phyloP scores from a whole-genome alignment of 75 land plant genomes.

The Adiantum capillusveneris region DNA sequence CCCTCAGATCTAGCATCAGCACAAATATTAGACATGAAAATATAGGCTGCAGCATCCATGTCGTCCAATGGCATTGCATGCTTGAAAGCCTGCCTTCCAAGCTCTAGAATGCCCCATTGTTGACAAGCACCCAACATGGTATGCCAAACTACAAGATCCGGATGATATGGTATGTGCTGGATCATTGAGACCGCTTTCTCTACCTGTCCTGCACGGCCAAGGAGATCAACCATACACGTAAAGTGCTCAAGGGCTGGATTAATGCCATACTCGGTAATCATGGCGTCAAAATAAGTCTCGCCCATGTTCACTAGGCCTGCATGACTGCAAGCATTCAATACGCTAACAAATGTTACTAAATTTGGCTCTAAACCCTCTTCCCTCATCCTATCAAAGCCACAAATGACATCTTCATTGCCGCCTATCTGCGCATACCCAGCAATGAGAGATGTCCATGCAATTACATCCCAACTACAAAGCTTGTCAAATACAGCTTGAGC shows the following conservation, averaged over 20 bases:
- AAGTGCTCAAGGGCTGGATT: not conserved
- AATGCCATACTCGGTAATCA: not conserved
- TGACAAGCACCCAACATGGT: constrained; percentile 4
- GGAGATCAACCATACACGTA: not conserved
- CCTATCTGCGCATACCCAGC: not conserved
- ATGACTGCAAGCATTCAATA: constrained; percentile 1
- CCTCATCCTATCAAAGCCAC: not conserved
- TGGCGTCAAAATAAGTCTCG: not conserved
- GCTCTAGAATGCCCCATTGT: too few species aligned
- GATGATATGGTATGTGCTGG: not conserved
- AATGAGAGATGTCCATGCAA: not conserved
- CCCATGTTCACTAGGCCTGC: not conserved
- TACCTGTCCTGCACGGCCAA: not conserved
- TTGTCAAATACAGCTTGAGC: not conserved
- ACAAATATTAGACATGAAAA: too few species aligned
- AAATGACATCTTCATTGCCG: not conserved
- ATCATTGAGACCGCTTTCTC: not conserved
- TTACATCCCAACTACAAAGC: not conserved
- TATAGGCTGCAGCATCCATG: too few species aligned
- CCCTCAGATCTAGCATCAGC: too few species aligned
- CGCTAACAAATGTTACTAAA: not conserved
- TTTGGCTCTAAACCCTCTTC: not conserved
- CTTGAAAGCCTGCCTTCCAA: too few species aligned
- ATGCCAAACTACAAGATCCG: not conserved
- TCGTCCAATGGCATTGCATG: too few species aligned